Base-by-base conservation (phyloP, 2,329 filamentous ascomycete species). In the Penicillium occitanis region DNA sequence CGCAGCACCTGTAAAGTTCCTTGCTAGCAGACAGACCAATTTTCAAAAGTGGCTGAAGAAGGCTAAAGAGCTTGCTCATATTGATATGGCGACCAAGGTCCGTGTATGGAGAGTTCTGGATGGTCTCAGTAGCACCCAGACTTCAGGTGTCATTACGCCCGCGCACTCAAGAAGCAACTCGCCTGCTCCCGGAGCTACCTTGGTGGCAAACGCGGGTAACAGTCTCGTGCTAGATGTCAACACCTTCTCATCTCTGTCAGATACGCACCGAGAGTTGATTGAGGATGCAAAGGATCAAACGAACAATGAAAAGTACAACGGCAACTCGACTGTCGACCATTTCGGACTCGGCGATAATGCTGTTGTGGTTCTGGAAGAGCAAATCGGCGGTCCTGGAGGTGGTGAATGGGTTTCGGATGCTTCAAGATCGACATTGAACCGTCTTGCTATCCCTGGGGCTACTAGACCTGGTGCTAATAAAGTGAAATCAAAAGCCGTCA, bases 311-410 rank as follows among this genome's bases (percentile, higher is more conserved):
- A 93, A 92, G 42, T 94, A 91, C 78, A 97, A 96, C 70, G 92
- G 93, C 14, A 85, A 80, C 25, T 83, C 87, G 67, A 87, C 86
- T 1, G 78, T 97, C 58, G 85, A 86, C 50, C 80, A 87, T 63
- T 85, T 88, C 60, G 88, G 89, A 1, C 82, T 97, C 25, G 86
- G 84, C n/a, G 86, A 87, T 37, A 89, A 92, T 68, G 88, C 91
- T 73, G 87, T 89, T 3, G 84, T 97, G 60, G 87, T 97, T n/a
- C 81, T 98, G 5, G 94, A 98, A 75, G 92, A 97, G 75, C 84
- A 89, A 68, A 82, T 90, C 57, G 84, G 86, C 13, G 82, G 80
- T 13, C 78, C 80, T 48, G 81, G 73, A 13, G 83, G 83, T 59
- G 84, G 84, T 19, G 86, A 88, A 68, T 88, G 85, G 77, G 75